Base-by-base conservation (phyloP, 179 eudicot species). In the Carnegiea gigantea region DNA sequence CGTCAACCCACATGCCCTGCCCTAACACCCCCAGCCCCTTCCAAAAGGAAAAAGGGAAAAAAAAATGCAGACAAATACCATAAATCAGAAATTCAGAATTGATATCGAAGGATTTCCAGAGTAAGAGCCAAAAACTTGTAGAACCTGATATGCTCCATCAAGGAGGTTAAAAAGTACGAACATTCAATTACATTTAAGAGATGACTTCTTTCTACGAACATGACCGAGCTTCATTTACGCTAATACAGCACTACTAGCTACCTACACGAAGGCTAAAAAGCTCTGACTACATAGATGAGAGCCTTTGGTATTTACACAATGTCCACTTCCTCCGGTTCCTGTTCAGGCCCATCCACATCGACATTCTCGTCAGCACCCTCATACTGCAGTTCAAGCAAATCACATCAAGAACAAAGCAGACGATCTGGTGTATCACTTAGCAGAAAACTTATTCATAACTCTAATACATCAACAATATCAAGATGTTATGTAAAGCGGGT, bases 321-420 rank as follows among this genome's bases (percentile, higher is more conserved):
- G 77, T 90, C 95, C 79, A 90, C 92, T 81, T 90, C 97, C 51
- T 86, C 91, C 62, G 49, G n/a, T 33, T 89, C 97, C 73, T 94
- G 93, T 75, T 91, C 91, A 57, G 64, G 73, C 36, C 79, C 92
- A 59, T 87, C 90, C 78, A 86, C 86, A 64, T 88, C 89, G 24
- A 90, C 89, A 20, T 85, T 80, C 84, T 86, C 91, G 71, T 92
- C 90, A 23, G 82, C 85, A 20, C 86, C 95, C 80, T 84, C 74
- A 76, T 89, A 88, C 98, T 93, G 94, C 87, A 88, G 70, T 70
- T 82, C 83, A 73, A 80, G 13, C 24, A 79, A 64, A 59, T 12
- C 28, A 44, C 21, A 53, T 82, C 36, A 73, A 20, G 40, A 54
- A 57, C n/a, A 0, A 26, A 76, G 65, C 73, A 53, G 21, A 77